Evolutionary conservation across 257 asterid genomes (phyloP).

Genomic region (Ilex aquifolium): DNA sequence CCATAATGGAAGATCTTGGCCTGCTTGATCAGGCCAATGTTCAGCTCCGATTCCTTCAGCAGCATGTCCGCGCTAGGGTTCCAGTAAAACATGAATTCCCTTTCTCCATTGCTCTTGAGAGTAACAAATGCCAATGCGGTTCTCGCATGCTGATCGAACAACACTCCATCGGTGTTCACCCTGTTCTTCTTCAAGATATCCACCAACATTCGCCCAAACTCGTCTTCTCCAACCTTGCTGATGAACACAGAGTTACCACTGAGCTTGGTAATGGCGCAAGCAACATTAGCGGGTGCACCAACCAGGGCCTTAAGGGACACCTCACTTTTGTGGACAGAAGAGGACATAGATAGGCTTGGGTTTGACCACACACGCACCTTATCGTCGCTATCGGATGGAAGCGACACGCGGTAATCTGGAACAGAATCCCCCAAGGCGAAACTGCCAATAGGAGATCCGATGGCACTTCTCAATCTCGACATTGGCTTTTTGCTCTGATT

Average conservation of each 20-base stretch:
- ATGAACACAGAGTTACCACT: conserved; percentile 33
- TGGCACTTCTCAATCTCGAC: too few relatives aligned
- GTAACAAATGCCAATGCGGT: conserved; percentile 39
- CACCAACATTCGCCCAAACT: conserved; percentile 36
- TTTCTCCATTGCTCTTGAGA: conserved; percentile 28
- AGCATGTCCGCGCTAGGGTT: conserved; percentile 44
- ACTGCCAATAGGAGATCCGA: too few relatives aligned
- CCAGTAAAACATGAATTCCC: conserved; percentile 44
- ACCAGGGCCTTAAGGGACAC: conserved; percentile 40
- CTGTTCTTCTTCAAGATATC: conserved; percentile 25
- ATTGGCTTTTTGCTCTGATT: too few relatives aligned
- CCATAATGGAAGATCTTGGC: conserved; percentile 43
- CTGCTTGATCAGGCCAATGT: conserved; percentile 20
- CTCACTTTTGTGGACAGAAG: too few relatives aligned
- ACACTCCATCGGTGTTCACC: conserved; percentile 33
- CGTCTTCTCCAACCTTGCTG: conserved; percentile 42
- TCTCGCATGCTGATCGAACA: conserved; percentile 29
- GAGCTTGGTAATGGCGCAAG: conserved; percentile 36
- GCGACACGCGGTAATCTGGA: too few relatives aligned
- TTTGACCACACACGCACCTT: too few relatives aligned
- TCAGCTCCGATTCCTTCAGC: conserved; percentile 30
- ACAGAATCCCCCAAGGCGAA: too few relatives aligned
- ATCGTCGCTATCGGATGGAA: too few relatives aligned
- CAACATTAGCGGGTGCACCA: conserved; percentile 45
- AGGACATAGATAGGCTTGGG: too few relatives aligned